These are phyloP conservation scores for Mycosarcoma mackinlayi DNA, from an alignment of 1,284 basidiomycete species.

Conservation along the genomic window DNA sequence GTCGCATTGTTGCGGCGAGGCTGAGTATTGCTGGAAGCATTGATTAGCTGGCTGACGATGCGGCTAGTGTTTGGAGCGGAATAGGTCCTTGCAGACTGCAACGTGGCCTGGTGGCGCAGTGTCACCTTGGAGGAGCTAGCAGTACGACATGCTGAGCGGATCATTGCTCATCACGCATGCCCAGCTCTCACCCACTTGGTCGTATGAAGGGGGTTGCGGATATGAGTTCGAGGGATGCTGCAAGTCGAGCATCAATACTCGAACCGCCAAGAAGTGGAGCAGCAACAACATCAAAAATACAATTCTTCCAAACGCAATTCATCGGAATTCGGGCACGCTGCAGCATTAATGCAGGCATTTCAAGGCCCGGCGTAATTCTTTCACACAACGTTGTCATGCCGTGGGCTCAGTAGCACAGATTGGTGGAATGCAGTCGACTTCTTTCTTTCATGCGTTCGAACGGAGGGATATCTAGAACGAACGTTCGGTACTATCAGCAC, in stretches of 20 bases:
- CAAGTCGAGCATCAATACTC: neutral
- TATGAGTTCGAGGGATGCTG: too few species aligned
- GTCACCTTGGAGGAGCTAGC: neutral
- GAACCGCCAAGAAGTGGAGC: constrained; percentile 21
- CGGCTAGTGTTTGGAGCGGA: too few species aligned
- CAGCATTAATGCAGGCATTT: too few species aligned
- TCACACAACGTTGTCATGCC: too few species aligned
- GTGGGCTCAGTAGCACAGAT: too few species aligned
- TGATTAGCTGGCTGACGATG: too few species aligned
- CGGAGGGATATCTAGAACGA: constrained; percentile 35
- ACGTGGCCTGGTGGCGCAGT: neutral
- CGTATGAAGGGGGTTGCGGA: too few species aligned
- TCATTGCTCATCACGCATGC: constrained; percentile 9
- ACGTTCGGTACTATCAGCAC: constrained; percentile 58
- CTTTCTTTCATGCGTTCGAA: neutral
- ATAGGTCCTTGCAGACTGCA: neutral
- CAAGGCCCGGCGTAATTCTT: too few species aligned
- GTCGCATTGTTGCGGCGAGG: neutral
- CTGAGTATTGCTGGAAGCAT: too few species aligned
- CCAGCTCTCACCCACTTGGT: neutral
- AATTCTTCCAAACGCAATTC: constrained; percentile 6
- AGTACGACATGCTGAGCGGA: constrained; percentile 32
- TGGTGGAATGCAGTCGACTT: neutral
- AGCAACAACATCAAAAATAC: constrained; percentile 15
- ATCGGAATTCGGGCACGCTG: constrained; percentile 19